phyloP scores from a whole-genome alignment of 768 basidiomycete genomes.

The Termitomyces sp. region DNA sequence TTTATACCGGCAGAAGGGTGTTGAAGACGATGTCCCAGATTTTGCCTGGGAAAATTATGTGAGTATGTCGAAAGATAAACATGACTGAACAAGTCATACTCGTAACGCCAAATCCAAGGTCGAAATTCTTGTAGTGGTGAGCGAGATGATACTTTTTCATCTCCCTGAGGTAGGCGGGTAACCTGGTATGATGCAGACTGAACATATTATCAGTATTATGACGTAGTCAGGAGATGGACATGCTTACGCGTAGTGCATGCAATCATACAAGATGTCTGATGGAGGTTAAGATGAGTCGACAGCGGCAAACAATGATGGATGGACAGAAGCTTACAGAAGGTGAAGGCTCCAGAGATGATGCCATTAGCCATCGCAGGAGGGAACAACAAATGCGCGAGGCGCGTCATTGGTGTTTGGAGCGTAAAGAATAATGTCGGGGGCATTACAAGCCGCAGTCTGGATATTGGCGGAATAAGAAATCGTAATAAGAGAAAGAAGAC shows the following conservation, averaged over 20 bases:
- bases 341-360: conserved; percentile 80
- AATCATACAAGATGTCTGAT: conserved; percentile 78
- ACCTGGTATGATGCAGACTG: conserved; percentile 80
- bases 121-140: conserved; percentile 98
- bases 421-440: conserved; percentile 79
- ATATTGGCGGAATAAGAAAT: background rate
- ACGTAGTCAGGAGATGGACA: background rate
- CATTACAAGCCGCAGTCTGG: conserved; percentile 92
- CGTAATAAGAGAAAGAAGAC: background rate
- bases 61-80: background rate
- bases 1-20: conserved; percentile 67
- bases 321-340: conserved; percentile 59
- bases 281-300: background rate
- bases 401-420: conserved; percentile 84
- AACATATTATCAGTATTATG: conserved; percentile 3
- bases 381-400: conserved; percentile 78
- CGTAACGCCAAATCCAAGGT: conserved; percentile 95
- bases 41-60: conserved; percentile 51
- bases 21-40: conserved; percentile 93
- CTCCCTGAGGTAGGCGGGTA: conserved; percentile 82
- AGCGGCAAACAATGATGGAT: background rate
- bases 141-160: conserved; percentile 98
- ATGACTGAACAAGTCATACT: conserved; percentile 42
- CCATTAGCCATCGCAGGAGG: conserved; percentile 85
- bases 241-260: conserved; percentile 88